Base-by-base conservation (phyloP, 495 filamentous ascomycete species). In the Xylaria longipes region DNA sequence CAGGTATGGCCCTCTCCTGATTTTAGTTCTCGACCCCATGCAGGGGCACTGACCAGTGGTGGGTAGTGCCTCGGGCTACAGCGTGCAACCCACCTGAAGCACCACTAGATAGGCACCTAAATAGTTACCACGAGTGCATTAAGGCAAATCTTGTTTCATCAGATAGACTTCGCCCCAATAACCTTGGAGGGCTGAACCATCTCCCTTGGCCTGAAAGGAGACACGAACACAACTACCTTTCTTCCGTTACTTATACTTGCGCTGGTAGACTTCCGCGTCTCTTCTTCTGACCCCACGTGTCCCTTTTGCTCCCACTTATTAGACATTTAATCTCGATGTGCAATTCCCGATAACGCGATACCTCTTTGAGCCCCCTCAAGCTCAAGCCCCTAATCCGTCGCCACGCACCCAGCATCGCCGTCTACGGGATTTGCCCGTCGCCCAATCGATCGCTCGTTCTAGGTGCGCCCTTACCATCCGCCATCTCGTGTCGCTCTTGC, bases 271-370 rank as follows among this genome's bases (percentile, higher is more conserved):
- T 72, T 68, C 64, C 60, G 33, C 61, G 41, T 75, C 75, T 73
- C 73, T 41, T 56, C 41, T 37, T 64, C 43, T 25, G 15, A 48
- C 31, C 46, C n/a, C 25, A 1, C 12, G 5, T 70, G 14, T 69
- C 68, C 46, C 69, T 72, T 66, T 68, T 67, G 37, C 54, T 68
- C 54, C 60, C 50, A 66, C 64, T 37, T 67, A 75, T 72, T 70
- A 71, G 58, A 73, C 71, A 71, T 76, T 75, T 77, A 79, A 71
- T 76, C 70, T 65, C 71, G 71, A 79, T 76, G 74, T 67, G 71
- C 75, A 67, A 37, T 54, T 62, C 69, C 68, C 62, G 73, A 73
- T 77, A 72, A 76, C 73, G 72, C 75, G 73, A 76, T 62, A 61
- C 25, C 45, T 54, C 25, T 22, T 60, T 60, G 57, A 60, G 33